Percentiles rank a stretch among this genome's conserved stretches.
These are phyloP conservation scores for Boletellus deceptivus DNA, from an alignment of 1,284 basidiomycete genomes.

Conservation along the genomic window DNA sequence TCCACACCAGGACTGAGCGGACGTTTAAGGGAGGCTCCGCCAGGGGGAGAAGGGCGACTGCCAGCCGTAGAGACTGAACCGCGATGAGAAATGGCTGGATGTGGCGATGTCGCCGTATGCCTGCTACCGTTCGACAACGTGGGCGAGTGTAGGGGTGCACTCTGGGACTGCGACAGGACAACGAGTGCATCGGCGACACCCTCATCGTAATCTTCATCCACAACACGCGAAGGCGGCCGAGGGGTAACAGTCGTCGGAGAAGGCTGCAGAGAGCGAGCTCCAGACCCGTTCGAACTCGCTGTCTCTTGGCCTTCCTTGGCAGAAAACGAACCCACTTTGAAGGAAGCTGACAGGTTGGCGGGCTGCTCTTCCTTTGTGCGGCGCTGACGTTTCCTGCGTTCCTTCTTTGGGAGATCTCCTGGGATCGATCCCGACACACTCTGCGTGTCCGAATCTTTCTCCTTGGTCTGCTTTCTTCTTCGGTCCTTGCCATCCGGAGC, in stretches of 20 bases:
- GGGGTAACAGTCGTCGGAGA: constrained; percentile 63
- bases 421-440: constrained; percentile 27
- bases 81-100: constrained; percentile 46
- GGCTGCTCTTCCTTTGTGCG: constrained; percentile 39
- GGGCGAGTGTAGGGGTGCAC: constrained; percentile 43
- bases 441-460: constrained; percentile 43
- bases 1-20: constrained; percentile 64
- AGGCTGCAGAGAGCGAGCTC: constrained; percentile 60
- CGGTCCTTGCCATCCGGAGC: constrained; percentile 32
- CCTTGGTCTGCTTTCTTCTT: constrained; percentile 31
- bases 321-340: constrained; percentile 39
- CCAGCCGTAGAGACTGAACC: constrained; percentile 55
- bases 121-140: constrained; percentile 52
- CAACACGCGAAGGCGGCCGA: constrained; percentile 56
- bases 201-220: constrained; percentile 85
- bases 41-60: constrained; percentile 51
- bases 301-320: constrained; percentile 55
- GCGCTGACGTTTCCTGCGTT: constrained; percentile 39
- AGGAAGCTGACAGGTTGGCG: constrained; percentile 29
- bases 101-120: constrained; percentile 48
- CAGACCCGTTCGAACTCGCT: constrained; percentile 58
- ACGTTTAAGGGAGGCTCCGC: constrained; percentile 51
- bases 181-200: constrained; percentile 72
- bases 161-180: constrained; percentile 43
- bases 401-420: constrained; percentile 39